These are phyloP conservation scores for Thielaviopsis populi DNA, from an alignment of 2,329 filamentous ascomycete species.

Conservation along the genomic window DNA sequence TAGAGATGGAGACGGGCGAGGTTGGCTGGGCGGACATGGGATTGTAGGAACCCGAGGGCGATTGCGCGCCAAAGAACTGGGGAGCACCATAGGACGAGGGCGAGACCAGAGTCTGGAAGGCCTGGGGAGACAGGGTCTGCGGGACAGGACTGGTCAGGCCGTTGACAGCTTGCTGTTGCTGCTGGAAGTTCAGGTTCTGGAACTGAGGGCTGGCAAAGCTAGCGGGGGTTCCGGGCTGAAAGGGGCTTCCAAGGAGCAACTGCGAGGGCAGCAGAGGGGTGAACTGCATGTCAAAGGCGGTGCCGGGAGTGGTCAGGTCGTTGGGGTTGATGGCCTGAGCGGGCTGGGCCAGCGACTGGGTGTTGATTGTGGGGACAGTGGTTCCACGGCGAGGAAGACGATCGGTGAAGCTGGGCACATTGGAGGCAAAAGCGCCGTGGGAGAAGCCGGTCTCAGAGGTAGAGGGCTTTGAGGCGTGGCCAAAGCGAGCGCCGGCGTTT, in stretches of 20 bases:
- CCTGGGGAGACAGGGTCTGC: conserved; percentile 61
- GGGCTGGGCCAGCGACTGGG: conserved; percentile 45
- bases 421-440: conserved; percentile 79
- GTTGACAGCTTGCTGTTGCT: conserved; percentile 37
- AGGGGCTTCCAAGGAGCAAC: conserved; percentile 85
- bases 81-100: conserved; percentile 69
- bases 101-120: conserved; percentile 74
- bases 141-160: conserved; percentile 61
- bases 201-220: conserved; percentile 87
- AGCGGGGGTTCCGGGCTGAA: conserved; percentile 85
- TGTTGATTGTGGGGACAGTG: conserved; percentile 89
- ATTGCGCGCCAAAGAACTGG: conserved; percentile 75
- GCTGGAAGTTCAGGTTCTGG: conserved; percentile 63
- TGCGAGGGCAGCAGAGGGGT: conserved; percentile 90
- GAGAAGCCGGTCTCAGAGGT: conserved; percentile 81
- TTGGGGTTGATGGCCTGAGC: conserved; percentile 34
- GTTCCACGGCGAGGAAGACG: conserved; percentile 64
- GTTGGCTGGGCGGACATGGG: conserved; percentile 45
- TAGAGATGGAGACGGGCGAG: conserved; percentile 59
- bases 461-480: conserved; percentile 65
- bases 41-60: conserved; percentile 63
- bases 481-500: conserved; percentile 48
- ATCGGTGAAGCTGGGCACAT: conserved; percentile 72
- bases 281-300: conserved; percentile 95
- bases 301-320: conserved; percentile 75